phyloP scores from a whole-genome alignment of 495 filamentous ascomycete species.

The Aspergillus sclerotiicarbonarius region DNA sequence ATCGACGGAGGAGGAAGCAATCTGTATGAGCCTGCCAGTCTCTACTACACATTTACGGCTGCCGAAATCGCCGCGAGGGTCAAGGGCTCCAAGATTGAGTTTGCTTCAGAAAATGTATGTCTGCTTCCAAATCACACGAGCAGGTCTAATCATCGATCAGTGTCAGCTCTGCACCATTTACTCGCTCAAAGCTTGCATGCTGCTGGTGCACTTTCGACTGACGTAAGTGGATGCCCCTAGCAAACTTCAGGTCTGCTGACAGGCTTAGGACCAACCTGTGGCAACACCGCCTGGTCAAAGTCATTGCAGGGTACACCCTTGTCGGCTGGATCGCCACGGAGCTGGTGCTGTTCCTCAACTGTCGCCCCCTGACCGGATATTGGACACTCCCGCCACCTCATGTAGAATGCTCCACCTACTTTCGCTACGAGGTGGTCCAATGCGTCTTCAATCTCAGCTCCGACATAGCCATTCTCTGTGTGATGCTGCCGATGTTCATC shows the following conservation, averaged over 20 bases:
- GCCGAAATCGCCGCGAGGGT: background rate
- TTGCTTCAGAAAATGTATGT: constrained; percentile 1
- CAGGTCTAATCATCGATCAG: background rate
- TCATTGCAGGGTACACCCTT: background rate
- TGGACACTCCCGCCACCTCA: background rate
- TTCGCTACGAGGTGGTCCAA: background rate
- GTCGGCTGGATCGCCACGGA: background rate
- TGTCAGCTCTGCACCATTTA: constrained; percentile 6
- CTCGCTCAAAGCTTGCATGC: constrained; percentile 1
- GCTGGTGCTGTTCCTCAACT: constrained; percentile 3
- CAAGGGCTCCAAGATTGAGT: constrained; percentile 5
- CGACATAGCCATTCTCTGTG: background rate
- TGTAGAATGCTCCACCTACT: background rate
- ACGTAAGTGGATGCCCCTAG: background rate
- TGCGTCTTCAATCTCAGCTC: background rate
- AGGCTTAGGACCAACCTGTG: background rate
- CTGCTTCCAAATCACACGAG: background rate
- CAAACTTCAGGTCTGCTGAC: too few species aligned
- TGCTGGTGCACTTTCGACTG: constrained; percentile 4
- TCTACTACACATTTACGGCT: background rate
- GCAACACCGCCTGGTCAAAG: constrained; percentile 1
- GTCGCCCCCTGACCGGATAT: background rate
- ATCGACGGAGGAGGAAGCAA: constrained; percentile 3
- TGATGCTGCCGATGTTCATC: background rate
- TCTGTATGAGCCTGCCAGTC: background rate